A percentile compares a stretch with the other conserved stretches of the same genome.
phyloP scores from a whole-genome alignment of 2,329 filamentous ascomycete genomes.

The Beauveria sp. region DNA sequence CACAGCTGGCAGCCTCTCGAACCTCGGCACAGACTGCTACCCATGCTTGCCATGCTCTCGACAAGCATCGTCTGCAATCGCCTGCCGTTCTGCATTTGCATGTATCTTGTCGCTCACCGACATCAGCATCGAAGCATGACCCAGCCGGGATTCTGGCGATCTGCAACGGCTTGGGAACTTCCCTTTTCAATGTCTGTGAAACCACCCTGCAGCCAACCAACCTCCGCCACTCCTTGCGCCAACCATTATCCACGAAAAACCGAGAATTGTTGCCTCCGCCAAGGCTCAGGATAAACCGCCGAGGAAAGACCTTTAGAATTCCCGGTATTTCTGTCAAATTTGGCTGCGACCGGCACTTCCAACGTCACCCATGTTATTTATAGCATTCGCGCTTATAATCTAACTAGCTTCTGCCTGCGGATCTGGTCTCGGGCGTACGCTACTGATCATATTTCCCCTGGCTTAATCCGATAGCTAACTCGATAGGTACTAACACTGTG shows the following conservation, averaged over 20 bases:
- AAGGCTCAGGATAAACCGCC: constrained; percentile 1
- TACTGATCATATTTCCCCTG: constrained; percentile 3
- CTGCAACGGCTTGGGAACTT: neutral
- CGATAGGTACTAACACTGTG: constrained; percentile 4
- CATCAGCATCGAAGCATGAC: neutral
- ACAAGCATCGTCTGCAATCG: neutral
- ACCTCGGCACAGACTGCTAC: neutral
- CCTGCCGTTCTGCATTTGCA: neutral
- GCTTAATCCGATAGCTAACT: neutral
- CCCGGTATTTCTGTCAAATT: neutral
- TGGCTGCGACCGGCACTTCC: neutral
- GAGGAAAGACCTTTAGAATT: neutral
- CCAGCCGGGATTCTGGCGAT: neutral
- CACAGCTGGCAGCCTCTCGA: neutral
- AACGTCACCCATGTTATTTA: neutral
- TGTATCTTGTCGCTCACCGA: neutral
- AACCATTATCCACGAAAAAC: neutral
- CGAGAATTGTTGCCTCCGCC: neutral
- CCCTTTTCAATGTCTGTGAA: constrained; percentile 5
- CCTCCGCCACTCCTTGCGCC: neutral
- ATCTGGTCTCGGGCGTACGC: constrained; percentile 1
- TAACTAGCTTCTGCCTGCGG: neutral
- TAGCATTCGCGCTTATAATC: constrained; percentile 1
- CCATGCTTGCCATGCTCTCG: neutral
- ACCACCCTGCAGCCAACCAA: neutral